Conservation (phyloP, 768 basidiomycete species). For the Mycena metata region DNA sequence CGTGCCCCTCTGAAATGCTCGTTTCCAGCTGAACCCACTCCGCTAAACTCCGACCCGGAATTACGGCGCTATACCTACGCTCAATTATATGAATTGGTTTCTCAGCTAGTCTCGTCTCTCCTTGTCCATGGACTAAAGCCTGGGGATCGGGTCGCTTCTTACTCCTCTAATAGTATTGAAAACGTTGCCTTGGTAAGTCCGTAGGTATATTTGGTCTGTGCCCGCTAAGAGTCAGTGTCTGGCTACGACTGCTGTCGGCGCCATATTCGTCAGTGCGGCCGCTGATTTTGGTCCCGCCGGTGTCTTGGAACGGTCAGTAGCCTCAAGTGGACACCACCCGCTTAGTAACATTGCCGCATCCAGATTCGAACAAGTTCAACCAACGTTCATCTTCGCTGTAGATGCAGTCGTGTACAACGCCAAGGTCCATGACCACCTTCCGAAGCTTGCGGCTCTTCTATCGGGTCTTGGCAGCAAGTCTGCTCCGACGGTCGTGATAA, state of each 20-base stretch:
- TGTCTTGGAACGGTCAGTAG: constrained; percentile 75
- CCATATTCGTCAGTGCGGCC: constrained; percentile 87
- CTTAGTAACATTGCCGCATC: constrained; percentile 14
- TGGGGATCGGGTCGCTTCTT: constrained; percentile 83
- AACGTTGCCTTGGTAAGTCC: constrained; percentile 62
- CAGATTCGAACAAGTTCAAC: constrained; percentile 85
- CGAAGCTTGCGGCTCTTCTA: constrained; percentile 73
- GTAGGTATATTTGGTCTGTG: no score
- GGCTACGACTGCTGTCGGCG: constrained; percentile 78
- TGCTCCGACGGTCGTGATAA: constrained; percentile 68
- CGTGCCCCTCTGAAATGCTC: constrained; percentile 35
- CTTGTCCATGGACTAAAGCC: constrained; percentile 64
- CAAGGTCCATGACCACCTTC: constrained; percentile 75
- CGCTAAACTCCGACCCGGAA: constrained; percentile 57
- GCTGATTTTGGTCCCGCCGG: constrained; percentile 88
- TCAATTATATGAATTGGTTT: constrained; percentile 62
- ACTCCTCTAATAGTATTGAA: constrained; percentile 85
- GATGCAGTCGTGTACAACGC: constrained; percentile 84
- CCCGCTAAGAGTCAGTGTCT: constrained; percentile 54
- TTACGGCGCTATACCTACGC: constrained; percentile 66
- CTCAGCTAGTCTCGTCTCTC: constrained; percentile 70
- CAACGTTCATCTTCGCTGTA: constrained; percentile 78
- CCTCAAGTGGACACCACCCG: background rate
- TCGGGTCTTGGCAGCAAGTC: constrained; percentile 59
- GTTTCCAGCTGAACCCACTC: constrained; percentile 74